phyloP scores from a whole-genome alignment of 2,329 filamentous ascomycete genomes.

The Teratosphaeria viscida region DNA sequence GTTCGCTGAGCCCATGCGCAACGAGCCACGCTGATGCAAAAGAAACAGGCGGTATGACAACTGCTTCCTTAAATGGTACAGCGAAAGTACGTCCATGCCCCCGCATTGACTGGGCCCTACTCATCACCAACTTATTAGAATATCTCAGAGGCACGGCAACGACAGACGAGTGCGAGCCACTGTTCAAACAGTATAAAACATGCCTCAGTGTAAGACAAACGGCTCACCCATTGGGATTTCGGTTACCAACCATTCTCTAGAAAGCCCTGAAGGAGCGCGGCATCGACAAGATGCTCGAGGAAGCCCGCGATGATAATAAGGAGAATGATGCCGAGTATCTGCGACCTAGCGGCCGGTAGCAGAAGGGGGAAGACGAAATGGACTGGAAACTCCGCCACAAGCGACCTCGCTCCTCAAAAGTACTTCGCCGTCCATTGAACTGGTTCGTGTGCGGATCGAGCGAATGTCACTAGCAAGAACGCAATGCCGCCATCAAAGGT shows the following conservation, averaged over 20 bases:
- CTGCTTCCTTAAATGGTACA: slow-evolving; percentile 99
- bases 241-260: slow-evolving; percentile 35
- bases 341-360: slow-evolving; percentile 29
- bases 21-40: background rate
- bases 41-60: slow-evolving; percentile 79
- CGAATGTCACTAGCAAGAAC: background rate
- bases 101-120: background rate
- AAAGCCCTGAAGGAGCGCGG: slow-evolving; percentile 77
- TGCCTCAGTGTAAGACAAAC: slow-evolving; percentile 61
- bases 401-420: background rate
- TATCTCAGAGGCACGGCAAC: slow-evolving; percentile 79
- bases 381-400: background rate
- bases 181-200: slow-evolving; percentile 81
- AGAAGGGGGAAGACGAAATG: background rate
- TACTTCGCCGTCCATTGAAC: background rate
- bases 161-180: slow-evolving; percentile 71
- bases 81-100: slow-evolving; percentile 62
- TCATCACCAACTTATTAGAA: slow-evolving; percentile 38
- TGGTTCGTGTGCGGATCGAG: background rate
- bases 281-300: slow-evolving; percentile 85
- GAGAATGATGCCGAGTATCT: slow-evolving; percentile 72
- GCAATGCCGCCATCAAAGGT: background rate
- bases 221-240: background rate
- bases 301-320: slow-evolving; percentile 78
- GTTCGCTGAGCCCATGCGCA: slow-evolving; percentile 20